phyloP scores from a whole-genome alignment of 2,329 filamentous ascomycete species.

The Escovopsis sp. region DNA sequence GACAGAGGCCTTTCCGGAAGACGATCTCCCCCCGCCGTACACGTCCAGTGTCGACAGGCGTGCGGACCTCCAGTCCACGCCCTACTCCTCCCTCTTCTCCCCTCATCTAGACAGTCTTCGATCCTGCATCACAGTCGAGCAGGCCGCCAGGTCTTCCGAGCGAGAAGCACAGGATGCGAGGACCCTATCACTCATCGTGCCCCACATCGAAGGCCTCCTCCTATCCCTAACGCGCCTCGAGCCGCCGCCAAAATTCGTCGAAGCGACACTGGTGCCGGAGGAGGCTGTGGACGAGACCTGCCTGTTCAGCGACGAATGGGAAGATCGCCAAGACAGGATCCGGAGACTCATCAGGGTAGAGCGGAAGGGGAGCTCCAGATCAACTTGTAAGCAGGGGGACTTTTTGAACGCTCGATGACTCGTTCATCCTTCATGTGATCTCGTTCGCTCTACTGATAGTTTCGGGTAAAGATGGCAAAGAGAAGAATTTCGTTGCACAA shows the following conservation, averaged over 20 bases:
- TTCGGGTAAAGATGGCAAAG: no score
- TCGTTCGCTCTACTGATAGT: no score
- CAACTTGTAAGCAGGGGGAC: neutral
- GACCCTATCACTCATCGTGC: constrained; percentile 23
- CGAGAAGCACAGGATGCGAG: constrained; percentile 23
- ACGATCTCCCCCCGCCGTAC: constrained; percentile 3
- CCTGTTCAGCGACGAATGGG: constrained; percentile 19
- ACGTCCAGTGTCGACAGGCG: neutral
- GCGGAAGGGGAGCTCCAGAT: neutral
- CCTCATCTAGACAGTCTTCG: constrained; percentile 23
- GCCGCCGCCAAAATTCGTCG: constrained; percentile 18
- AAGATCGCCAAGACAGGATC: constrained; percentile 15
- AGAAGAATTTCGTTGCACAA: no score
- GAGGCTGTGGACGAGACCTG: constrained; percentile 22
- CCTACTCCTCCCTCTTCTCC: constrained; percentile 14
- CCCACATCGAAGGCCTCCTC: constrained; percentile 27
- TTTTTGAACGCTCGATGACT: neutral
- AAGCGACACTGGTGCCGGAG: constrained; percentile 30
- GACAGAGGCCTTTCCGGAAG: neutral
- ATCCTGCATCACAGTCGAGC: constrained; percentile 19
- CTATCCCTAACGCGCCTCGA: constrained; percentile 20
- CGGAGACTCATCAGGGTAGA: constrained; percentile 20
- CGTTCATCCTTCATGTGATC: no score
- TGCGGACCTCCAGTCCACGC: neutral
- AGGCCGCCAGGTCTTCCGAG: constrained; percentile 17